Base-by-base conservation (phyloP, 2,329 filamentous ascomycete species). In the Zarea fungicola region DNA sequence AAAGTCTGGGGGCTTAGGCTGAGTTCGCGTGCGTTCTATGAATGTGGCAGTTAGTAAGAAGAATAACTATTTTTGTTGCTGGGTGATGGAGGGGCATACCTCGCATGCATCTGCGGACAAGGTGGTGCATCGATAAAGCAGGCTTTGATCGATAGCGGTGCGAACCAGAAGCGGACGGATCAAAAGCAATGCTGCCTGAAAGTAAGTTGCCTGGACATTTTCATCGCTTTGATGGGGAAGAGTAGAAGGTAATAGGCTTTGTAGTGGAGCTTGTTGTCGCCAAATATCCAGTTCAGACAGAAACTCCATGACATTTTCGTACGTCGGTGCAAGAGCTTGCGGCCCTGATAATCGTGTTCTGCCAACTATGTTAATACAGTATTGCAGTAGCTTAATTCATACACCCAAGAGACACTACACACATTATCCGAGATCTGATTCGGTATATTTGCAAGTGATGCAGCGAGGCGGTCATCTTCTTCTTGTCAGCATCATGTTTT, bases 271-370 rank as follows among this genome's bases (percentile, higher is more conserved):
- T 29, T 47, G 44, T 18, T 47, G 44, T 16, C 44, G 21, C 44
- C 44, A 47, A 8, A 40, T 29, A 18, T 47, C 36, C 18, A 47
- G 34, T 25, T 47, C 44, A 5, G 34, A 34, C 8, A 47, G 25
- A n/a, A 47, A 47, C 23, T 40, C 44, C 26, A 47, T 40, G 23
- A 47, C 44, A n/a, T 37, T 35, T 13, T 47, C 44, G 34, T 47
- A 44, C 14, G 42, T 44, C 5, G 42, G 42, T 16, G 42, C 31
- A 23, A 47, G 32, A 2, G 44, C 34, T 18, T 47, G 42, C 29
- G 42, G 42, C 14, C 42, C 42, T 14, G 42, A 44, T 19, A 44
- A 16, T 34, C 42, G 42, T 13, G 42, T 44, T 16, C 42, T 44
- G 25, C 21, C 16, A 31, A n/a, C 9, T 37, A 23, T 21, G 19